phyloP scores from a whole-genome alignment of 352 stramenopile species.

The Phytophthora boehmeriae region DNA sequence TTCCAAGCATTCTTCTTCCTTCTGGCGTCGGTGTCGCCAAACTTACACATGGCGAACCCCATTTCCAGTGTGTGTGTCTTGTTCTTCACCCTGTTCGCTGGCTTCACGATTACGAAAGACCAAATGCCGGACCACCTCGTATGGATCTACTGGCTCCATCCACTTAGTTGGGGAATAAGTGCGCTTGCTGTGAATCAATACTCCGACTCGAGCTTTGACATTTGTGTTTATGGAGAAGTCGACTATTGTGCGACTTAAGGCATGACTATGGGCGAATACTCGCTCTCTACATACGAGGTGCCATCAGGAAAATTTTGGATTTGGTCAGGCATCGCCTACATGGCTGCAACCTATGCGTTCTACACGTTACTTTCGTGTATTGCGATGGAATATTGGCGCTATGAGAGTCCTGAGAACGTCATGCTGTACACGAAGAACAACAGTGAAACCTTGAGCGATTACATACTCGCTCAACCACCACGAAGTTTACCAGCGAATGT shows the following conservation, averaged over 20 bases:
- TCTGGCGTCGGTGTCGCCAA: conserved; percentile 20
- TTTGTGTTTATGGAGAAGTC: conserved; percentile 30
- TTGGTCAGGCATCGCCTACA: conserved; percentile 23
- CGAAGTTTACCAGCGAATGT: background rate
- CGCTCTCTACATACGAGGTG: conserved; percentile 31
- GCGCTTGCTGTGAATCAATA: conserved; percentile 45
- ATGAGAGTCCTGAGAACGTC: conserved; percentile 33
- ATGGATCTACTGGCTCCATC: conserved; percentile 70
- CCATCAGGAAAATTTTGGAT: conserved; percentile 39
- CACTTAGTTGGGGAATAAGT: conserved; percentile 47
- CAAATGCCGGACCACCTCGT: conserved; percentile 33
- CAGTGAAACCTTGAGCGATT: background rate
- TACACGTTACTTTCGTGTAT: conserved; percentile 33
- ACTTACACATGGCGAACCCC: conserved; percentile 40
- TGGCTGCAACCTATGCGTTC: conserved; percentile 26
- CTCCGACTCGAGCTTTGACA: conserved; percentile 31
- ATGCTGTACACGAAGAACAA: background rate
- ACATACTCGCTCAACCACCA: conserved; percentile 4
- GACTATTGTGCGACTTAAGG: conserved; percentile 38
- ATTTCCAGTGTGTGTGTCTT: conserved; percentile 38
- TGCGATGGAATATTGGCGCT: conserved; percentile 35
- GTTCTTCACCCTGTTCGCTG: conserved; percentile 33
- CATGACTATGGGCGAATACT: conserved; percentile 40
- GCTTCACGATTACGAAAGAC: conserved; percentile 32
- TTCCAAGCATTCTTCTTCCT: conserved; percentile 41